phyloP scores from a whole-genome alignment of 345 rosid genomes.

The Isatis tinctoria region DNA sequence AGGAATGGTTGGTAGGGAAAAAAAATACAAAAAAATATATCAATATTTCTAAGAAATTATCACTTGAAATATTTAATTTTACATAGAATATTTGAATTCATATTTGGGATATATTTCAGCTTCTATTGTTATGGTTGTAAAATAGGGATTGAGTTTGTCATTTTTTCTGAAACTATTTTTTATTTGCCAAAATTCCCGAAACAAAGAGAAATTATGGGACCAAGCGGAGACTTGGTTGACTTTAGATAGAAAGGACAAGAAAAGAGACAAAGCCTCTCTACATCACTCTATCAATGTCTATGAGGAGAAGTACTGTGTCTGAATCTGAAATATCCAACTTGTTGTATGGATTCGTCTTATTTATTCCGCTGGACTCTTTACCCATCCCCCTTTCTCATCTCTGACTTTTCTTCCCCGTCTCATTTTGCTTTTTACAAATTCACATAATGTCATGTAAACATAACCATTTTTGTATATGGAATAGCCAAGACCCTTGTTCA shows the following conservation, averaged over 20 bases:
- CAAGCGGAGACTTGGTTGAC: constrained; percentile 29
- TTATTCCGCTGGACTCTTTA: background rate
- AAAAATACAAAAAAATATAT: background rate
- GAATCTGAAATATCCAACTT: constrained; percentile 25
- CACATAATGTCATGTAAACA: background rate
- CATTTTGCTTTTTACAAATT: background rate
- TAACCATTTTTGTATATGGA: background rate
- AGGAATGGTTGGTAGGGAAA: background rate
- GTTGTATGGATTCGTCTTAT: constrained; percentile 19
- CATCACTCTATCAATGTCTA: constrained; percentile 27
- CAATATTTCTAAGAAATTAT: background rate
- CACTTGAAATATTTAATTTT: background rate
- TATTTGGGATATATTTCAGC: background rate
- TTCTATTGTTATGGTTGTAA: background rate
- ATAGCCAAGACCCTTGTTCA: constrained; percentile 5
- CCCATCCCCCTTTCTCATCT: constrained; percentile 19
- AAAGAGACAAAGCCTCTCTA: constrained; percentile 12
- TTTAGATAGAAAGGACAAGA: constrained; percentile 9
- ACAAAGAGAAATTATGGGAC: background rate
- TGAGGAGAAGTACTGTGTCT: constrained; percentile 16
- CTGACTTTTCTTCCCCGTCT: constrained; percentile 28
- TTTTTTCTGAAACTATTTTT: background rate
- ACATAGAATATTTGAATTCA: background rate
- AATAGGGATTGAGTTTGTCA: background rate
- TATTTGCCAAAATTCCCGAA: constrained; percentile 4